phyloP scores from a whole-genome alignment of 1,284 basidiomycete genomes.

The Volvariella surrecta region DNA sequence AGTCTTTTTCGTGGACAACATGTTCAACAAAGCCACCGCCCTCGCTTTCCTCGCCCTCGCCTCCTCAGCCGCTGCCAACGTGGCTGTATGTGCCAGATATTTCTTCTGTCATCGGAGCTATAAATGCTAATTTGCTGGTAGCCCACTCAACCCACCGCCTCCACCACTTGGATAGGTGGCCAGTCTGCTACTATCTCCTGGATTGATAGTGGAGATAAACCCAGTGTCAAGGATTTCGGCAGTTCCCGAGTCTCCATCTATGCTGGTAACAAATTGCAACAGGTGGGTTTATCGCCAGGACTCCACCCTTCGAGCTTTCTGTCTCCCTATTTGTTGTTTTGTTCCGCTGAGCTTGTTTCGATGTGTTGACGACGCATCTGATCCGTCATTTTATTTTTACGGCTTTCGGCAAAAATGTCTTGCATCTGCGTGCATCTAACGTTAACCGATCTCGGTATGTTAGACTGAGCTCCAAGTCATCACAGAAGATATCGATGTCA shows the following conservation, averaged over 20 bases:
- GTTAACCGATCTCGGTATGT: background rate
- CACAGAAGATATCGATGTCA: conserved; percentile 50
- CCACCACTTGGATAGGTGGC: conserved; percentile 50
- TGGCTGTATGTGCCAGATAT: conserved; percentile 41
- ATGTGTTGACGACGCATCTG: no score
- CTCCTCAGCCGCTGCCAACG: conserved; percentile 43
- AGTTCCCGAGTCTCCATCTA: conserved; percentile 58
- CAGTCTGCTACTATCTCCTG: conserved; percentile 53
- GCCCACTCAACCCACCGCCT: conserved; percentile 52
- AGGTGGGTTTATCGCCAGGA: conserved; percentile 33
- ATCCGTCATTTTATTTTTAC: background rate
- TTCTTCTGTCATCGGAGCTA: no score
- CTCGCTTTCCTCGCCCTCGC: conserved; percentile 37
- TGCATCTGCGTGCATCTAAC: no score
- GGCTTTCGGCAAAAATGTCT: no score
- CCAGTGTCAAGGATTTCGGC: conserved; percentile 54
- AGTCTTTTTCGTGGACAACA: no score
- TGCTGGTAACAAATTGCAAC: conserved; percentile 50
- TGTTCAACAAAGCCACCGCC: no score
- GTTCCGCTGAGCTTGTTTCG: no score
- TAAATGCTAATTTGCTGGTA: conserved; percentile 22
- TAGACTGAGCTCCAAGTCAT: conserved; percentile 66
- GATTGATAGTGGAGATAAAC: conserved; percentile 53
- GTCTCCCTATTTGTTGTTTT: no score
- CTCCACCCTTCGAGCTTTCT: no score